Percentiles rank a stretch among this genome's conserved stretches.
These are phyloP conservation scores for Metschnikowia gelsemii DNA, from an alignment of 805 yeast genomes.

Conservation along the genomic window DNA sequence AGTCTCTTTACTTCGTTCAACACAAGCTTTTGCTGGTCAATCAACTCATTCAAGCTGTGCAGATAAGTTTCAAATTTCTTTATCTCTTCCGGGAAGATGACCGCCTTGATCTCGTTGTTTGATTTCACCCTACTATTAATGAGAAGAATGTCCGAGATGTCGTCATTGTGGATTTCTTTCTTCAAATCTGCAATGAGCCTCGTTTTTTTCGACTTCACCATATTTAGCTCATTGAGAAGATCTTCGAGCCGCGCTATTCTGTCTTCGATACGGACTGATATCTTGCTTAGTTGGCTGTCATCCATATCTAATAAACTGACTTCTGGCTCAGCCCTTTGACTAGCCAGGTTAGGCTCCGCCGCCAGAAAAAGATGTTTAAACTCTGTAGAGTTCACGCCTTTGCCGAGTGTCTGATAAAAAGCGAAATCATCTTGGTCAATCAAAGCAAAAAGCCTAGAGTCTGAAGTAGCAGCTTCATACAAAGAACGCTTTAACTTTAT, in stretches of 20 bases:
- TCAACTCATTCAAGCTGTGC: conserved; percentile 63
- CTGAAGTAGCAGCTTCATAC: conserved; percentile 60
- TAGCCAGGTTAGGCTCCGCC: conserved; percentile 7
- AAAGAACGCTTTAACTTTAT: conserved; percentile 58
- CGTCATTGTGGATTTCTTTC: conserved; percentile 71
- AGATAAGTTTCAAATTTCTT: conserved; percentile 72
- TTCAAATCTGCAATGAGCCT: conserved; percentile 65
- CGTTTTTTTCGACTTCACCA: conserved; percentile 61
- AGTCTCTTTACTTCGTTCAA: conserved; percentile 31
- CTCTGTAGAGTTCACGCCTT: conserved; percentile 44
- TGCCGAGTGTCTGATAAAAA: conserved; percentile 29
- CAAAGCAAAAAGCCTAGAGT: conserved; percentile 50
- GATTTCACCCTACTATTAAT: conserved; percentile 57
- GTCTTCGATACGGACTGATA: conserved; percentile 26
- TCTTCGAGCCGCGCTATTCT: conserved; percentile 53
- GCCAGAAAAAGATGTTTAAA: conserved; percentile 34
- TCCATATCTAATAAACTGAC: conserved; percentile 69
- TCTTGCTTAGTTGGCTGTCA: conserved; percentile 33
- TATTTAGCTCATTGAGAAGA: conserved; percentile 58
- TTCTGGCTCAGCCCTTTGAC: conserved; percentile 23
- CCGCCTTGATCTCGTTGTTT: conserved; percentile 54
- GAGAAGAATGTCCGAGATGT: conserved; percentile 73
- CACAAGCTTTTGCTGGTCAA: conserved; percentile 60
- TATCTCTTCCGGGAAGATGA: conserved; percentile 66
- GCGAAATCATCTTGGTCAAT: conserved; percentile 35